Percentiles rank a stretch among this genome's conserved stretches.
Evolutionary conservation across 441 rosid genomes (phyloP).

Genomic region (Jatropha multifida): DNA sequence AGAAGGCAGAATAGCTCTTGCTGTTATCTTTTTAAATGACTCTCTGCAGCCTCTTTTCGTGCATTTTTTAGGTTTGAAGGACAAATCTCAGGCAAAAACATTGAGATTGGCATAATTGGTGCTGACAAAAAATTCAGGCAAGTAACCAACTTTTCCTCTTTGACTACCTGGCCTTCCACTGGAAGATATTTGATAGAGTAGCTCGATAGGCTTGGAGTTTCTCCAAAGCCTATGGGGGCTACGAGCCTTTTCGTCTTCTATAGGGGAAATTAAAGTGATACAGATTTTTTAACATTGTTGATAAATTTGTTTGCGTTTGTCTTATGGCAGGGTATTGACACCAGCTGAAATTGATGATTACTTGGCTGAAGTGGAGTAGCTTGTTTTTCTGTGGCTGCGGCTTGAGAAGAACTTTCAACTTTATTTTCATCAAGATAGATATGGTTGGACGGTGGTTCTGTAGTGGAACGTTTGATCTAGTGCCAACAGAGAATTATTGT

Average conservation of each 20-base stretch:
- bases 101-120: conserved; percentile 93
- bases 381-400: not conserved
- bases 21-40: not conserved
- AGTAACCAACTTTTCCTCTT: not conserved
- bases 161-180: not conserved
- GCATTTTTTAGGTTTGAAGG: conserved; percentile 81
- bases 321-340: conserved; percentile 60
- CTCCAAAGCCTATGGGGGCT: not conserved
- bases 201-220: not conserved
- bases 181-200: not conserved
- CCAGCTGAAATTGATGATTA: conserved; percentile 81
- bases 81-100: conserved; percentile 90
- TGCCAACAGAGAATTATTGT: not conserved
- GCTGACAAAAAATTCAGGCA: conserved; percentile 90
- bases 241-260: too few species aligned
- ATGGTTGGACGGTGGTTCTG: not conserved
- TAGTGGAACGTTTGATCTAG: not conserved
- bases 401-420: not conserved
- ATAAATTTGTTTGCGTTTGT: too few species aligned
- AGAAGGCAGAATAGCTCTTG: not conserved
- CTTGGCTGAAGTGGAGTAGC: conserved; percentile 74
- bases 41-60: not conserved
- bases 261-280: too few species aligned
- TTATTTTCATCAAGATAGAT: not conserved
- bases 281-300: too few species aligned